phyloP scores from a whole-genome alignment of 2,329 filamentous ascomycete genomes.

The Aureobasidium sp. region DNA sequence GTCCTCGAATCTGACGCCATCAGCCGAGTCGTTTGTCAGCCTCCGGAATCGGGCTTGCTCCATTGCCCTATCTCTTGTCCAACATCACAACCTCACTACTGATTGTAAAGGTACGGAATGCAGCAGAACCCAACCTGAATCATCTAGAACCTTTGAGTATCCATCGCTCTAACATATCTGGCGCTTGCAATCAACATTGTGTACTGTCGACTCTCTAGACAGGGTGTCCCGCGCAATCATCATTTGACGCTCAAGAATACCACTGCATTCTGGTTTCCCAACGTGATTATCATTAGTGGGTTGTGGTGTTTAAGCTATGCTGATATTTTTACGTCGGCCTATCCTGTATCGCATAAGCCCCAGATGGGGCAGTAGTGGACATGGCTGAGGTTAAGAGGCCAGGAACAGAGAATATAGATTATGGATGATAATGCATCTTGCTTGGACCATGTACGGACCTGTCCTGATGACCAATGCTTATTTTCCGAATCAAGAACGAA shows the following conservation, averaged over 20 bases:
- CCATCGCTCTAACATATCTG: neutral
- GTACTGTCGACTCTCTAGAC: neutral
- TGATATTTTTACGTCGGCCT: no score
- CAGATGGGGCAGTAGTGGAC: no score
- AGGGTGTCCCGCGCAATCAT: neutral
- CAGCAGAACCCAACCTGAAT: neutral
- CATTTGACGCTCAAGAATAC: no score
- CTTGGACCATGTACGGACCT: neutral
- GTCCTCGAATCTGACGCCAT: slow-evolving; percentile 4
- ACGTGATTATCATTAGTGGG: no score
- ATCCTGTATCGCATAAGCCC: no score
- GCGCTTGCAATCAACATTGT: neutral
- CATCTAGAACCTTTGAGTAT: no score
- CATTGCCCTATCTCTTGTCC: neutral
- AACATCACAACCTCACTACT: neutral
- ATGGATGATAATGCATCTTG: slow-evolving; percentile 7
- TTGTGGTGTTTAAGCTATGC: no score
- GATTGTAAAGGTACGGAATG: neutral
- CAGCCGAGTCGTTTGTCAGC: slow-evolving; percentile 3
- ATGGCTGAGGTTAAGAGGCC: no score
- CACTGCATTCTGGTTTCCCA: no score
- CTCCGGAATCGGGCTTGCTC: slow-evolving; percentile 4
- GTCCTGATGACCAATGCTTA: neutral
- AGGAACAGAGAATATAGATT: neutral
- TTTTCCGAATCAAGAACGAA: neutral